Conservation (phyloP, 768 basidiomycete species). For the Auriscalpium vulgare region DNA sequence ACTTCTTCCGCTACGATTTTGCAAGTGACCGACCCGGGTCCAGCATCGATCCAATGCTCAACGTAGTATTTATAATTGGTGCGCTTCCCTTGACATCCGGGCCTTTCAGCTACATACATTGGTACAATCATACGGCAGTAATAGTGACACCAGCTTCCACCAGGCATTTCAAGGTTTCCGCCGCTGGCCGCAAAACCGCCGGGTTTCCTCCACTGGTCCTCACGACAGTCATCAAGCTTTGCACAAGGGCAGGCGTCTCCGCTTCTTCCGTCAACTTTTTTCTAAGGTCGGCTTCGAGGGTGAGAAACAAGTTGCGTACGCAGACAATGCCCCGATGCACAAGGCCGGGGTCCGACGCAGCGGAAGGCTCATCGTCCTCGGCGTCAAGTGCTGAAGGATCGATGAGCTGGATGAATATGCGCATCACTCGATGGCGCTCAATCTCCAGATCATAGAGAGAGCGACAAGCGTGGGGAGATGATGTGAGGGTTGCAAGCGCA, state of each 20-base stretch:
- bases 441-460: conserved; percentile 56
- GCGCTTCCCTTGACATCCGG: no score
- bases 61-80: no score
- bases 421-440: conserved; percentile 56
- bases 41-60: no score
- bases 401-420: conserved; percentile 59
- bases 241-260: conserved; percentile 43
- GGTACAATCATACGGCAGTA: background rate
- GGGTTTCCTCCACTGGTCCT: conserved; percentile 33
- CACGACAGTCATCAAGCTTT: conserved; percentile 42
- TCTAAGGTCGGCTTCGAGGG: conserved; percentile 30
- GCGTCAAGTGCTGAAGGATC: conserved; percentile 40
- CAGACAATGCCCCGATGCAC: conserved; percentile 77
- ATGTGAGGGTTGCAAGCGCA: conserved; percentile 75
- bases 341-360: conserved; percentile 46
- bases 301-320: conserved; percentile 52
- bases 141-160: conserved; percentile 18
- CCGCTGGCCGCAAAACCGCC: conserved; percentile 38
- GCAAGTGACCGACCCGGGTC: no score
- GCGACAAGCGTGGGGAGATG: conserved; percentile 49
- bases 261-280: conserved; percentile 44
- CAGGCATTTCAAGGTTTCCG: conserved; percentile 41
- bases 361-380: conserved; percentile 28
- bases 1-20: no score
- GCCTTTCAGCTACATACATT: no score